These are phyloP conservation scores for Eutrema japonicum DNA, from an alignment of 345 rosid species.

Conservation along the genomic window DNA sequence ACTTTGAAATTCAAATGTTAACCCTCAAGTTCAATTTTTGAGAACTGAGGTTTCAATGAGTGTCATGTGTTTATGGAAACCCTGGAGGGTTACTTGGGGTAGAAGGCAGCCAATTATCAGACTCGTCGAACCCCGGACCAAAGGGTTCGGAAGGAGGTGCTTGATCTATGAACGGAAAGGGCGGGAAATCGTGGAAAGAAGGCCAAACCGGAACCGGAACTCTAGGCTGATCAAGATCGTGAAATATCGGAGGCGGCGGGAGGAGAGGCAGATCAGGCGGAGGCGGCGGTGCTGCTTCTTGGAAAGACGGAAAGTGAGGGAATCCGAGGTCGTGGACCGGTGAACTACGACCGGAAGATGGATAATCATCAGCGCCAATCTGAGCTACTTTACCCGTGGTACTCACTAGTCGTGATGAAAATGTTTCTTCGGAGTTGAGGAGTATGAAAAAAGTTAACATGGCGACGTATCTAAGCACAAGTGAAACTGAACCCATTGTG, in stretches of 20 bases:
- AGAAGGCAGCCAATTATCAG: conserved; percentile 39
- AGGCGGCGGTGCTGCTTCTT: conserved; percentile 32
- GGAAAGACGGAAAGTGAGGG: conserved; percentile 34
- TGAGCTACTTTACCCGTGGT: conserved; percentile 21
- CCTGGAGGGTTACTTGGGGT: conserved; percentile 37
- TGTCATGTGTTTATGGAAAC: conserved; percentile 26
- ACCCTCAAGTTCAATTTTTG: neutral
- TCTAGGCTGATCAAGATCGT: conserved; percentile 23
- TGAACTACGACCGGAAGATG: conserved; percentile 41
- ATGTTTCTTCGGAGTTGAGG: conserved; percentile 15
- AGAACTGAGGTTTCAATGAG: neutral
- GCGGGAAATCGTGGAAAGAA: conserved; percentile 30
- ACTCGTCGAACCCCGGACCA: conserved; percentile 25
- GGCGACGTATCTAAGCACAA: conserved; percentile 28
- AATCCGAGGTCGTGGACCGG: conserved; percentile 42
- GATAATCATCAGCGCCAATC: conserved; percentile 42
- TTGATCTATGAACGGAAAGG: conserved; percentile 38
- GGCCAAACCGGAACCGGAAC: conserved; percentile 35
- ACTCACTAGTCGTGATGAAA: conserved; percentile 33
- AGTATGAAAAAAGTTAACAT: conserved; percentile 20
- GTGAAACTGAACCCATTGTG: conserved; percentile 32
- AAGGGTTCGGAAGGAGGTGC: conserved; percentile 24
- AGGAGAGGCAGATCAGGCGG: conserved; percentile 20
- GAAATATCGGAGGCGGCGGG: conserved; percentile 14
- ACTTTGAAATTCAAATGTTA: conserved; percentile 5